Base-by-base conservation (phyloP, 805 yeast species). In the Lachancea waltii region DNA sequence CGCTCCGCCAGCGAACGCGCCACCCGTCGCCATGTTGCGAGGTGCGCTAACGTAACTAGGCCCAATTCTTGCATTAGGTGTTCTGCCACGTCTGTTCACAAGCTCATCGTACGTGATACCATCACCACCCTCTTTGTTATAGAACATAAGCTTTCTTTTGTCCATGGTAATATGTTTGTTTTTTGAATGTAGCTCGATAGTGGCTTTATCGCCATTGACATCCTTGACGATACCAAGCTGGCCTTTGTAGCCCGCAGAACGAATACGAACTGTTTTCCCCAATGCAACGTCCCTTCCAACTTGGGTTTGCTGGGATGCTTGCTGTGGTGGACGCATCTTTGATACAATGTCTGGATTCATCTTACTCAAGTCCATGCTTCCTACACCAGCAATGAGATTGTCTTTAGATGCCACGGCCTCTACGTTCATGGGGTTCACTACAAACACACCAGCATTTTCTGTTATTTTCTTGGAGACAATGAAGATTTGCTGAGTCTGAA, bases 201-300 rank as follows among this genome's bases (percentile, higher is more conserved):
- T 75, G 1, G 97, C 97, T 49, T 73, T 75, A 10, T 82, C 82
- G 45, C 94, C 98, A 51, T 86, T 92, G 7, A 95, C 86, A 57
- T 92, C 97, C 49, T 84, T 82, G 30, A 92, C 85, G 47, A 85
- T 83, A 58, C 98, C 98, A 66, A 81, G 79, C 49, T 86, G 77
- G 32, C 98, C 97, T 65, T 92, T 92, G 61, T 90, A 86, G 33
- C 77, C 78, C 21, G 95, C 92, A n/a, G 96, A 86, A 54, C 83
- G 79, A 34, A 92, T 83, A 47, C 86, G 77, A 16, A 92, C 96
- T 42, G 82, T 81, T 55, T 85, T 86, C 49, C 85, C 83, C 25
- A 92, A 55, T 20, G 94, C 77, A 33, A 75, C 75, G 59, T 86
- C 95, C 48, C 95, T 77, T 7, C 95, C 95, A 38, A 79, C 76